Evolutionary conservation across 768 basidiomycete species (phyloP).

Genomic region (Naganishia randhawae): DNA sequence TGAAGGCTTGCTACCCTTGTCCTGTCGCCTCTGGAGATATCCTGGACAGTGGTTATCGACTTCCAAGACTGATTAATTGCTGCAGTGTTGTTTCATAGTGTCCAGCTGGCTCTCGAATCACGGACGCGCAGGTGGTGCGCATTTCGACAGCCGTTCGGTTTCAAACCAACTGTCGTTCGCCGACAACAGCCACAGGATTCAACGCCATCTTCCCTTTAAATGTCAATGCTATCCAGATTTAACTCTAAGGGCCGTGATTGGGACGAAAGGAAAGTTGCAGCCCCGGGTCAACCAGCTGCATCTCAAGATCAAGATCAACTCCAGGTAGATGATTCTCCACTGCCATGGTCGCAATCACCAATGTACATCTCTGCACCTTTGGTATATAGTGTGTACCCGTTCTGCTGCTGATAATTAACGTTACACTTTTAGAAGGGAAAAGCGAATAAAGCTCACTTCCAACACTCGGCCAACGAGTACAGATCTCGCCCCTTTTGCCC

Average conservation of each 20-base stretch:
- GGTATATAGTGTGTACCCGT: not conserved
- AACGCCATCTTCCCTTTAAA: not conserved
- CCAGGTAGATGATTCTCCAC: conserved; percentile 9
- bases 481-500: not conserved
- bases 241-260: conserved; percentile 12
- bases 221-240: conserved; percentile 18
- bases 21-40: no score
- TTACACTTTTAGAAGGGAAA: not conserved
- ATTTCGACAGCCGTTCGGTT: not conserved
- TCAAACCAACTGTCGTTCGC: not conserved
- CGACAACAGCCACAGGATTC: not conserved
- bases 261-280: conserved; percentile 16
- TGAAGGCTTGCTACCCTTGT: no score
- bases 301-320: not conserved
- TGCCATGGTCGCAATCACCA: conserved; percentile 19
- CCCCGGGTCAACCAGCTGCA: conserved; percentile 6
- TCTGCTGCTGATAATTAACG: not conserved
- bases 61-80: no score
- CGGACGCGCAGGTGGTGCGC: not conserved
- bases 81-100: no score
- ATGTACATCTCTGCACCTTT: not conserved
- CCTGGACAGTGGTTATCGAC: no score
- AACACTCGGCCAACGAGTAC: not conserved
- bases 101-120: no score
- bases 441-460: not conserved